Percentiles rank a stretch among this genome's conserved stretches.
These are phyloP conservation scores for Cladosporium halotolerans DNA, from an alignment of 2,329 filamentous ascomycete genomes.

Conservation along the genomic window DNA sequence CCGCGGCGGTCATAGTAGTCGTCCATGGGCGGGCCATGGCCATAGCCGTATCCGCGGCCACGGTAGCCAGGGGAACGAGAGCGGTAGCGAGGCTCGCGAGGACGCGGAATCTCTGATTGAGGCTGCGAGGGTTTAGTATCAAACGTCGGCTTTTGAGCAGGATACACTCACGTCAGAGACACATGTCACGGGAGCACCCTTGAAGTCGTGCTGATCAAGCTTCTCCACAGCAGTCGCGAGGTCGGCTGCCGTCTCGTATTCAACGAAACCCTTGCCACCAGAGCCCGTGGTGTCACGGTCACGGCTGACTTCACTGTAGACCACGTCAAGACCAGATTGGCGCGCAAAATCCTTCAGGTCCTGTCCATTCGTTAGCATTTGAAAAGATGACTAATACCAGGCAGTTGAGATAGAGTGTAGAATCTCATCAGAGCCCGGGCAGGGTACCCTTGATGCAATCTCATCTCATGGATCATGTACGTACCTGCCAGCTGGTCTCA, in stretches of 20 bases:
- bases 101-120: slow-evolving; percentile 62
- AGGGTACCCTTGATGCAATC: no score
- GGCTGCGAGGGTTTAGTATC: slow-evolving; percentile 12
- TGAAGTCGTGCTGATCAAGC: slow-evolving; percentile 88
- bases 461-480: background rate
- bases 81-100: slow-evolving; percentile 58
- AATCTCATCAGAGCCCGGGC: no score
- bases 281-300: slow-evolving; percentile 64
- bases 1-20: slow-evolving; percentile 75
- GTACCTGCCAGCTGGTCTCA: slow-evolving; percentile 99
- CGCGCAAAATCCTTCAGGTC: slow-evolving; percentile 99
- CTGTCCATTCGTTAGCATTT: slow-evolving; percentile 57
- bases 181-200: slow-evolving; percentile 79
- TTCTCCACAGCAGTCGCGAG: slow-evolving; percentile 89
- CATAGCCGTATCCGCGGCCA: slow-evolving; percentile 46
- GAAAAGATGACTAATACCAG: slow-evolving; percentile 31
- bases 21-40: slow-evolving; percentile 54
- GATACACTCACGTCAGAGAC: slow-evolving; percentile 64
- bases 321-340: slow-evolving; percentile 92
- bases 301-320: slow-evolving; percentile 93
- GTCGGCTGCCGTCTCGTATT: slow-evolving; percentile 90
- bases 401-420: slow-evolving; percentile 4
- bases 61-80: slow-evolving; percentile 69
- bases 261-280: slow-evolving; percentile 74
- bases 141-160: background rate